Evolutionary conservation across 495 filamentous ascomycete species (phyloP), one percentile per base, ranked within the genome.

Genomic region (Trichoderma erinaceum): DNA sequence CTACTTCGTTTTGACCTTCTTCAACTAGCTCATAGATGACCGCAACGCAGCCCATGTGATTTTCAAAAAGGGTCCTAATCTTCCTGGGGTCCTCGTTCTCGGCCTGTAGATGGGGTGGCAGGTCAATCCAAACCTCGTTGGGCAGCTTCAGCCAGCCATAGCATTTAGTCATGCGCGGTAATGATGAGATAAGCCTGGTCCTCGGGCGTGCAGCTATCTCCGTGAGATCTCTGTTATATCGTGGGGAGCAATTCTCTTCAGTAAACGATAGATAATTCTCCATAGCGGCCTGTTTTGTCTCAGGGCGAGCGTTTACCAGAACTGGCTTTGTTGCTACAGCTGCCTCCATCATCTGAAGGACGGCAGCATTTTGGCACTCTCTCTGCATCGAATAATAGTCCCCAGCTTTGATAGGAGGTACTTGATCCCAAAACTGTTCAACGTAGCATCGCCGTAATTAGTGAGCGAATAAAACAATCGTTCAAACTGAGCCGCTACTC

Each of bases 271-370:
- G 21, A 23, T 52, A 52, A n/a, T 52, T 52, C 18, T 23, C n/a
- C 21, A 23, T 52, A 10, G 48, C 48, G 4, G n/a, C 48, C 10
- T 23, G 18, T 23, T 27, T 46, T 7, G 10, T n/a, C 21, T 13
- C 27, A 7, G 64, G 64, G 18, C 44, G 43, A 18, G 27, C 38
- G 29, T 66, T 27, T 12, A 65, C 64, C 13, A 41, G 27, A 2
- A 35, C 64, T n/a, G 64, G 64, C 18, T 65, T 32, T 0, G 18
- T 23, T n/a, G 18, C 64, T 18, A 66, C 18, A 38, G 38, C 27
- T 27, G 41, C 64, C 41, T 66, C 41, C 64, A 66, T 66, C 41
- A 66, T 66, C 64, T 66, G 38, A 7, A 66, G 41, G 35, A 66
- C 12, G 23, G 64, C 64, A 41, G 43, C 46, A 18, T 66, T 66